Base-by-base conservation (phyloP, 305 asterid genomes). In the Fraxinus greggii region DNA sequence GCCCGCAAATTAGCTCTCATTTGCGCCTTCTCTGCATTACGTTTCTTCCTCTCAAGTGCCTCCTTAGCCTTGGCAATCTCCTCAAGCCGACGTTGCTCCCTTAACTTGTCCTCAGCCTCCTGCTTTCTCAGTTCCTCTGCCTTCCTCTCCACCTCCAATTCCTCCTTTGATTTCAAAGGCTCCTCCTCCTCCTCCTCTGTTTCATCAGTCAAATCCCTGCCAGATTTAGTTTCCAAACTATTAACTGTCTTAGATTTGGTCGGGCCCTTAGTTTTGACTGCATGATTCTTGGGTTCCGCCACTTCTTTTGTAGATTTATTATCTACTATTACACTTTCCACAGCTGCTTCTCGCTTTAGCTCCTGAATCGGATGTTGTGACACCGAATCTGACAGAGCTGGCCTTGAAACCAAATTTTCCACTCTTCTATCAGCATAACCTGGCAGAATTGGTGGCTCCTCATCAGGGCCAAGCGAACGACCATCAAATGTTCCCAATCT, bases 1-100 rank as follows among this genome's bases (percentile, higher is more conserved):
- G 95, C 92, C 78, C 90, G 88, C 81, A 90, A 61, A 65, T 92
- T 91, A 48, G 91, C 91, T 82, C 92, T 86, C 82, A 76, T 31
- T 65, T 90, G 93, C 26, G 93, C 89, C 85, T 92, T 92, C 86
- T 90, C 92, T 7, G 90, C 92, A 72, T 48, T 86, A 42, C 90
- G 88, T 79, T 85, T 89, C 86, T 92, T 92, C 92, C 93, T 89
- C 83, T 92, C 95, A 26, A 88, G 81, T 12, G 95, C 95, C 84
- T 92, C 95, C 56, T 83, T 83, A 69, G 93, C 93, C 91, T 92
- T 92, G 4, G 87, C 83, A 13, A 80, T 86, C 89, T 87, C 93
- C 84, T 92, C 95, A 81, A 88, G 75, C 61, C 91, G 86, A 0
- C 89, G 87, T 33, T 86, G 90, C 85, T 90, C 95, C 86, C 86